phyloP scores from a whole-genome alignment of 2,329 filamentous ascomycete genomes.

The Trichophyton schoenleinii region DNA sequence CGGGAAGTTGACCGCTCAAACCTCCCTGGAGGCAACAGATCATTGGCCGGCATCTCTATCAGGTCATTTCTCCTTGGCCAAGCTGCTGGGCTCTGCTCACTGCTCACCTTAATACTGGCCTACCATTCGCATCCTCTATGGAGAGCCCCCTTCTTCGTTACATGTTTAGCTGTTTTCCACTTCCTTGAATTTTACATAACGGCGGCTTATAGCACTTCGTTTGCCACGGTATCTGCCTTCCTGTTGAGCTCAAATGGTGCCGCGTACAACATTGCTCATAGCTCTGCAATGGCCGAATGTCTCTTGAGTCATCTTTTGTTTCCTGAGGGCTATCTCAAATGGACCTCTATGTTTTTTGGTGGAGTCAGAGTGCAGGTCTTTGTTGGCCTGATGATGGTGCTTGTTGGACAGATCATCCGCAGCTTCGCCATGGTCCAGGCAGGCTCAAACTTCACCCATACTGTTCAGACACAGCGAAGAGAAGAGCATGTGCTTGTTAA shows the following conservation, averaged over 20 bases:
- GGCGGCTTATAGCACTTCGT: constrained; percentile 65
- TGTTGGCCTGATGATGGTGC: constrained; percentile 52
- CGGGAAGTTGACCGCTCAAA: constrained; percentile 13
- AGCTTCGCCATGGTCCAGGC: constrained; percentile 82
- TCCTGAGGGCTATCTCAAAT: constrained; percentile 35
- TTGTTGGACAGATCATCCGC: constrained; percentile 60
- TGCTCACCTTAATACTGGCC: constrained; percentile 21
- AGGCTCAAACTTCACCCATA: constrained; percentile 82
- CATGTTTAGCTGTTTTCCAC: constrained; percentile 66
- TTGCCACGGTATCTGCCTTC: constrained; percentile 62
- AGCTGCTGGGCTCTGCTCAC: constrained; percentile 25
- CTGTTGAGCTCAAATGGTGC: constrained; percentile 74
- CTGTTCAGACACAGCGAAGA: constrained; percentile 57
- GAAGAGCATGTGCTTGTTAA: constrained; percentile 72
- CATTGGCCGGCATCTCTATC: constrained; percentile 34
- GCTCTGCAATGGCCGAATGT: constrained; percentile 60
- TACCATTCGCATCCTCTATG: constrained; percentile 34
- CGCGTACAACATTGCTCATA: constrained; percentile 72
- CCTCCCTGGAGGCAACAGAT: constrained; percentile 29
- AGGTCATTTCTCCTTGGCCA: constrained; percentile 35
- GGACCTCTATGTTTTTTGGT: constrained; percentile 28
- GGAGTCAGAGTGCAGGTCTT: constrained; percentile 26
- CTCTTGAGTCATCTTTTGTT: constrained; percentile 27
- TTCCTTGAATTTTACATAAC: constrained; percentile 95
- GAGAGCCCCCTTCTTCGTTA: constrained; percentile 43